A percentile compares a stretch with the other conserved stretches of the same genome.
Evolutionary conservation across 2,329 filamentous ascomycete species (phyloP).

Genomic region (Ciborinia camelliae): DNA sequence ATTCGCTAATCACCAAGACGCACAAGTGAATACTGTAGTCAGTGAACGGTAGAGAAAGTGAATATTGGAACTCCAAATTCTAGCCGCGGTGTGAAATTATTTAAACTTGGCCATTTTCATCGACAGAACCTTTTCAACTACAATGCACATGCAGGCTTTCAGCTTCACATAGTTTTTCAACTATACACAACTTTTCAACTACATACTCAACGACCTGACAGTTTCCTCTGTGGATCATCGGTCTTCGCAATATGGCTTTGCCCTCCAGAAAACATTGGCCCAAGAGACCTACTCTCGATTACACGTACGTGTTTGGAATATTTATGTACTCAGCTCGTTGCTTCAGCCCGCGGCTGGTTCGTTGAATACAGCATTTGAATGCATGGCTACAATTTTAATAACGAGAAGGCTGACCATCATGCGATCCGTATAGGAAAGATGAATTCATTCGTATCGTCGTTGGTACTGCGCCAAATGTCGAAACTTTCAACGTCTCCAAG

Average conservation of each 20-base stretch:
- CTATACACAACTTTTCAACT: neutral
- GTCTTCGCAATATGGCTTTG: neutral
- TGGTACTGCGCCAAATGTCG: neutral
- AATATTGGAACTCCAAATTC: too few species aligned
- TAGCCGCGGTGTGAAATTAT: too few species aligned
- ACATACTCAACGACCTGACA: neutral
- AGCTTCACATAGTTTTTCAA: neutral
- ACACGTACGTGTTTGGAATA: neutral
- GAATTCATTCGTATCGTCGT: neutral
- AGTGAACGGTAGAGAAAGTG: too few species aligned
- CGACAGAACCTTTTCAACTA: too few species aligned
- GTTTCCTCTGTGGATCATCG: neutral
- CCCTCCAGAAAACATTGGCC: neutral
- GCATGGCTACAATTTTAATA: neutral
- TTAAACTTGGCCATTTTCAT: too few species aligned
- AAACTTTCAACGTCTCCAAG: neutral
- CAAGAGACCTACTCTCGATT: neutral
- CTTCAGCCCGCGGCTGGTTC: too few species aligned
- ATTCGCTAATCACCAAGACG: too few species aligned
- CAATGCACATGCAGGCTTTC: too few species aligned
- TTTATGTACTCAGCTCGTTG: neutral
- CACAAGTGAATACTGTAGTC: too few species aligned
- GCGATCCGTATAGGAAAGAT: neutral
- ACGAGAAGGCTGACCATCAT: neutral
- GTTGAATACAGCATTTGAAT: neutral